Evolutionary conservation across 164 flowering plant species (phyloP).

Genomic region (Vitis rotundifolia): DNA sequence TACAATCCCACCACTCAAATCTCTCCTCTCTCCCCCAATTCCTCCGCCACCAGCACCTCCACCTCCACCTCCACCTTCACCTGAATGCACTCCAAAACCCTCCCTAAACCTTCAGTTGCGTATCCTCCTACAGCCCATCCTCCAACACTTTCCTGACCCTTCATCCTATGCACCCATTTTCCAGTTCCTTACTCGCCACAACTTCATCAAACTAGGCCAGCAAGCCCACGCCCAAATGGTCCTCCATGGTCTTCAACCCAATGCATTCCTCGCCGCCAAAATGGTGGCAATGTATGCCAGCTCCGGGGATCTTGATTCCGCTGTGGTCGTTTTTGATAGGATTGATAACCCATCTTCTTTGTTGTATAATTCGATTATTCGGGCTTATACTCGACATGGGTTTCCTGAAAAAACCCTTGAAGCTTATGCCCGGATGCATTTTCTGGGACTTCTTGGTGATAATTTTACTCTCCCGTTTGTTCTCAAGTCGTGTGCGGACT

Average conservation of each 20-base stretch:
- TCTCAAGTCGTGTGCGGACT: conserved; percentile 43
- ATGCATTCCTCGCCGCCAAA: conserved; percentile 42
- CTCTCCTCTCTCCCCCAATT: too few relatives aligned
- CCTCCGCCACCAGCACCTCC: too few relatives aligned
- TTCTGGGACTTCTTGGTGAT: conserved; percentile 30
- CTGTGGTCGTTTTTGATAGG: conserved; percentile 23
- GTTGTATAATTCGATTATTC: conserved; percentile 46
- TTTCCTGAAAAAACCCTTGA: conserved; percentile 15
- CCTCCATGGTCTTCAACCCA: conserved; percentile 42
- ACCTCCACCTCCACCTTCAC: too few relatives aligned
- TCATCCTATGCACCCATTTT: conserved; percentile 37
- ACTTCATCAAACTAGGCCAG: conserved; percentile 39
- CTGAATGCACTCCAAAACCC: too few relatives aligned
- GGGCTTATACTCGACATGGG: conserved; percentile 37
- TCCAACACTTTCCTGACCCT: conserved; percentile 10
- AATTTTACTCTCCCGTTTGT: conserved; percentile 57
- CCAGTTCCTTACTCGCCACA: conserved; percentile 40
- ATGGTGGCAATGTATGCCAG: conserved; percentile 67
- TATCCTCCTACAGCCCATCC: conserved; percentile 21
- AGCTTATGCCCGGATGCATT: conserved; percentile 28
- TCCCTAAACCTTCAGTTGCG: background rate
- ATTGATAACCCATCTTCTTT: conserved; percentile 26
- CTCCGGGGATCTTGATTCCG: conserved; percentile 41
- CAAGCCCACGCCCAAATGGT: conserved; percentile 52
- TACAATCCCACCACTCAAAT: too few relatives aligned